Evolutionary conservation across 495 filamentous ascomycete species (phyloP), one percentile per base, ranked within the genome.

Genomic region (Entonaema liquescens): DNA sequence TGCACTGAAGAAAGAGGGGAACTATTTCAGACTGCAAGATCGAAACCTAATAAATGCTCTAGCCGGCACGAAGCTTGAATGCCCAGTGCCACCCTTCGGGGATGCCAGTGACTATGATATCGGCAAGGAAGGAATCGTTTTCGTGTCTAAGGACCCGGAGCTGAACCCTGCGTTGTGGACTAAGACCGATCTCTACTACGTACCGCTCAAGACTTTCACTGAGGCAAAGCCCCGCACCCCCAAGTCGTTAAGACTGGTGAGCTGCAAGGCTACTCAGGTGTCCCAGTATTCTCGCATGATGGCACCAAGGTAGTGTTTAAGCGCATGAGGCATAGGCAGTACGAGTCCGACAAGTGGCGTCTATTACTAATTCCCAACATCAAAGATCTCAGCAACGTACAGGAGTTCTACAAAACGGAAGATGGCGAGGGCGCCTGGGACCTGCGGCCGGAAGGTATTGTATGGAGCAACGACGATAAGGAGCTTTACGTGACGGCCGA

Each of bases 331-430:
- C 82, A 88, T 66, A 88, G 91, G 70, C 93, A 93, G 23, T 97
- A 98, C 75, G 95, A 98, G 79, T 90, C 90, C 9, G 95, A 98
- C 81, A 92, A 93, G 78, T 91, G 94, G 53, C 84, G 92, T 3
- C 84, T 97, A 3, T 78, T 98, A 58, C 80, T 97, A 13, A 65
- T 89, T 6, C 82, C 83, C 1, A 82, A 89, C 75, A 77, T 93
- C 53, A 79, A 79, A 5, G 87, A 91, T 70, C 82, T 88, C 6
- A 84, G 83, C 81, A 86, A 83, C 73, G 85, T 87, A 65, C 82
- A 88, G 38, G 89, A 92, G 64, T 86, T 90, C 40, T 90, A 89
- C 76, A 78, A 83, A 52, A 89, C 88, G 0, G 61, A 83, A 1
- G 87, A 92, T 72, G 89, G 88, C 1, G 81, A 87, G 68, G 89